phyloP scores from a whole-genome alignment of 2,329 filamentous ascomycete species.

The Trichophyton rubrum region DNA sequence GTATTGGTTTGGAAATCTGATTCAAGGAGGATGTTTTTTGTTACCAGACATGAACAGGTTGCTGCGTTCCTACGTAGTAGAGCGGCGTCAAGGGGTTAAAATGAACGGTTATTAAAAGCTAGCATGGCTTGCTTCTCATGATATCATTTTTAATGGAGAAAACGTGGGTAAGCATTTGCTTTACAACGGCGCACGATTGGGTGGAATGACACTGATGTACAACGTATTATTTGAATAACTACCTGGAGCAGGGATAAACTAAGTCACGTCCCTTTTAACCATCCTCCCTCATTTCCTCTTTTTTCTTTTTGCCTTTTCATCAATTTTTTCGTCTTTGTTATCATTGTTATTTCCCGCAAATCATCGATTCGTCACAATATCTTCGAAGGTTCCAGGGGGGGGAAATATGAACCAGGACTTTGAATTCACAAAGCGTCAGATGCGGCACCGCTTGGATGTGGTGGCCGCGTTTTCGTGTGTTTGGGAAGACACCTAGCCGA shows the following conservation, averaged over 20 bases:
- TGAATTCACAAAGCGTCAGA: not conserved
- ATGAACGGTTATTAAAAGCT: not conserved
- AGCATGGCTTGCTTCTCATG: not conserved
- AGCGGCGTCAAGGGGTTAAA: conserved; percentile 34
- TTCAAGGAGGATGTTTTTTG: conserved; percentile 72
- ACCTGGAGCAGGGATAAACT: not conserved
- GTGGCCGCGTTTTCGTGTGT: not conserved
- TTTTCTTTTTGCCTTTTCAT: not conserved
- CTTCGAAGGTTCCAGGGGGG: not conserved
- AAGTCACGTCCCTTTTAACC: not conserved
- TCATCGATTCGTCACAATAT: not conserved
- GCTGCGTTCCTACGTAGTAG: conserved; percentile 61
- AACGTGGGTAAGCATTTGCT: not conserved
- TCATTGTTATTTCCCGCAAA: not conserved
- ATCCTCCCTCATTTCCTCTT: not conserved
- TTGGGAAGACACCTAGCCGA: conserved; percentile 2
- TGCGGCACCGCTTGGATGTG: not conserved
- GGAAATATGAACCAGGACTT: not conserved
- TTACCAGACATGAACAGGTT: conserved; percentile 81
- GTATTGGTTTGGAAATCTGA: conserved; percentile 82
- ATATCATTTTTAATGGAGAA: not conserved
- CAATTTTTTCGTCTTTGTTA: not conserved
- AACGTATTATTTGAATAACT: not conserved
- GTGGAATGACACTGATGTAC: not conserved
- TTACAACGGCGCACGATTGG: not conserved